Evolutionary conservation across 2,329 filamentous ascomycete genomes (phyloP).

Genomic region (Botrytis aclada): DNA sequence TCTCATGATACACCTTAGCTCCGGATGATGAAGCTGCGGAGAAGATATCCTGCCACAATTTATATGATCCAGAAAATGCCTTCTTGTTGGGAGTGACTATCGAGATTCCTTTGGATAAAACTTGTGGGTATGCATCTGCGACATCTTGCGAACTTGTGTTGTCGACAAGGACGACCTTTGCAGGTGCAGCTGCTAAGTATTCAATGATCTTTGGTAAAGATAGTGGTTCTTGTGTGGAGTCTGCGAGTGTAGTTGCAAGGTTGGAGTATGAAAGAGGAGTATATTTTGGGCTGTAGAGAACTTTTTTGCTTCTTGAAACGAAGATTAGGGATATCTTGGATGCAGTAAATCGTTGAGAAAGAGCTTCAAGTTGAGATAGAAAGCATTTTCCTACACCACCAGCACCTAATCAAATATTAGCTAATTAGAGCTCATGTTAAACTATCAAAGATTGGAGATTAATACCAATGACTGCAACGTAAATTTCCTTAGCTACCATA

Average conservation of each 20-base stretch:
- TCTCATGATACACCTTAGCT: slow-evolving; percentile 91
- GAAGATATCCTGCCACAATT: slow-evolving; percentile 87
- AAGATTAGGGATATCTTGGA: slow-evolving; percentile 73
- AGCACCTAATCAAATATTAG: slow-evolving; percentile 56
- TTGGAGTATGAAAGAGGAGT: slow-evolving; percentile 60
- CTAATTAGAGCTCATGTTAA: slow-evolving; percentile 22
- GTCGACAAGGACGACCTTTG: slow-evolving; percentile 82
- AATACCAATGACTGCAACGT: slow-evolving; percentile 46
- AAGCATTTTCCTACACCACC: slow-evolving; percentile 93
- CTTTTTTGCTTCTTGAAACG: slow-evolving; percentile 81
- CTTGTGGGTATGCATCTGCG: slow-evolving; percentile 76
- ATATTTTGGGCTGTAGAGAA: slow-evolving; percentile 72
- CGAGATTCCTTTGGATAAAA: slow-evolving; percentile 78
- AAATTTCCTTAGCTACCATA: slow-evolving; percentile 40
- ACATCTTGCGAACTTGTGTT: slow-evolving; percentile 91
- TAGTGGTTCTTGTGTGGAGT: slow-evolving; percentile 63
- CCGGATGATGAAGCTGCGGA: slow-evolving; percentile 64
- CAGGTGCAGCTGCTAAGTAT: slow-evolving; percentile 74
- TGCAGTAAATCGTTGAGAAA: slow-evolving; percentile 63
- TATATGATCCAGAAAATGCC: slow-evolving; percentile 79
- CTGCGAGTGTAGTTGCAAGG: slow-evolving; percentile 59
- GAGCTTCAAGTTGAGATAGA: slow-evolving; percentile 71
- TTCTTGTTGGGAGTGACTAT: slow-evolving; percentile 99
- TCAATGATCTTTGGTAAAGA: slow-evolving; percentile 67
- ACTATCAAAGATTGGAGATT: slow-evolving; percentile 23